phyloP scores from a whole-genome alignment of 495 filamentous ascomycete genomes.

The Tuber borchii region DNA sequence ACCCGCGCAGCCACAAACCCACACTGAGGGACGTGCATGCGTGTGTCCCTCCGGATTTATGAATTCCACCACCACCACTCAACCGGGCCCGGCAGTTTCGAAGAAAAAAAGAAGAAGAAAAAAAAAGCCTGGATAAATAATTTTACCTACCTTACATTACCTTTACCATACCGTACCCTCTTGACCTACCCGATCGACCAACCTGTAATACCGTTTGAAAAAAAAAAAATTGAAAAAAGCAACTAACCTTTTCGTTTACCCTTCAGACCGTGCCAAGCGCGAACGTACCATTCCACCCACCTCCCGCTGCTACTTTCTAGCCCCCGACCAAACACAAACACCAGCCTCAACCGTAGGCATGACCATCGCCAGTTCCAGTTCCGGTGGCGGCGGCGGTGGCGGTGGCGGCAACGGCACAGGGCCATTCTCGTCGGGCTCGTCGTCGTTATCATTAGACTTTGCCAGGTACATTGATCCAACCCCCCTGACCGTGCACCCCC shows the following conservation, averaged over 20 bases:
- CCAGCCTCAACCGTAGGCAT: conserved; percentile 36
- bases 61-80: not conserved
- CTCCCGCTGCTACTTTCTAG: conserved; percentile 69
- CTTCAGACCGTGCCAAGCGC: conserved; percentile 59
- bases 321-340: conserved; percentile 46
- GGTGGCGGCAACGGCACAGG: not conserved
- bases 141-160: not conserved
- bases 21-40: not conserved
- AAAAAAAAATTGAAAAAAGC: not conserved
- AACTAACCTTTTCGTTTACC: not conserved
- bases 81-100: not conserved
- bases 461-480: conserved; percentile 83
- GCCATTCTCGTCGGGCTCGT: conserved; percentile 46
- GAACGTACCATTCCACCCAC: conserved; percentile 63
- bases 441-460: conserved; percentile 69
- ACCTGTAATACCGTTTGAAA: not conserved
- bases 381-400: not conserved
- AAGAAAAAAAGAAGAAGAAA: conserved; percentile 10
- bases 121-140: not conserved
- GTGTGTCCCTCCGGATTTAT: not conserved
- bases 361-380: conserved; percentile 46
- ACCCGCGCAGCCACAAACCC: not conserved
- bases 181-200: not conserved
- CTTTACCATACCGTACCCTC: not conserved
- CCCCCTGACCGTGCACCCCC: conserved; percentile 83